Percentiles rank a stretch among this genome's conserved stretches.
Conservation (phyloP, 345 rosid genomes). For the Citrus unshiu region DNA sequence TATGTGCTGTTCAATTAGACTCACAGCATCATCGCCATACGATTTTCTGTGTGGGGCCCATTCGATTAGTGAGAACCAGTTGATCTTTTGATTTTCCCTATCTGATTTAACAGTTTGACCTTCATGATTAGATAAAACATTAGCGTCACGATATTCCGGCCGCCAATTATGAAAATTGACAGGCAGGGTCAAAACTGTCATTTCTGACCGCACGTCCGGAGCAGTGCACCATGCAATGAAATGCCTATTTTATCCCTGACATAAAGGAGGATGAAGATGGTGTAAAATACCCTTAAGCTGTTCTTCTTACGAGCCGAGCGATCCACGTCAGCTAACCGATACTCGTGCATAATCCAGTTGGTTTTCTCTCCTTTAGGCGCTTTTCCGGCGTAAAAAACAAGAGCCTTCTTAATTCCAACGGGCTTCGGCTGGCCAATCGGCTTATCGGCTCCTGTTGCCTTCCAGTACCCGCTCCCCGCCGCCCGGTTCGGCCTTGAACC, state of each 20-base stretch:
- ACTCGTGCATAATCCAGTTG: conserved; percentile 99
- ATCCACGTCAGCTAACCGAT: conserved; percentile 88
- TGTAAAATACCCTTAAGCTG: conserved; percentile 61
- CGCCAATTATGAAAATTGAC: conserved; percentile 1
- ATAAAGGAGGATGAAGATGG: background rate
- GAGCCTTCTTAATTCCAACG: conserved; percentile 80
- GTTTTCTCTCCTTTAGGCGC: conserved; percentile 89
- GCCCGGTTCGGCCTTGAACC: conserved; percentile 95
- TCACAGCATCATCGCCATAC: background rate
- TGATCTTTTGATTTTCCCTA: background rate
- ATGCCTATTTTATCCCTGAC: background rate
- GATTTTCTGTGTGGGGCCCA: background rate
- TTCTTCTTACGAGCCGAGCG: conserved; percentile 80
- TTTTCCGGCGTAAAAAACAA: conserved; percentile 87
- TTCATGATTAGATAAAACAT: background rate
- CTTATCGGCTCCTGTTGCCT: conserved; percentile 98
- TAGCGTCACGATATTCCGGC: background rate
- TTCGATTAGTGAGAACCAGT: background rate
- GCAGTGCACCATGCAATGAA: background rate
- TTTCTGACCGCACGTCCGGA: background rate
- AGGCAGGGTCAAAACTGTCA: conserved; percentile 13
- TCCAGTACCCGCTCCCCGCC: conserved; percentile 92
- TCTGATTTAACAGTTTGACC: background rate
- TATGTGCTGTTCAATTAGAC: background rate
- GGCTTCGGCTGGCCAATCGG: conserved; percentile 83